Base-by-base conservation (phyloP, 2,329 filamentous ascomycete genomes). In the Raffaelea arxii region DNA sequence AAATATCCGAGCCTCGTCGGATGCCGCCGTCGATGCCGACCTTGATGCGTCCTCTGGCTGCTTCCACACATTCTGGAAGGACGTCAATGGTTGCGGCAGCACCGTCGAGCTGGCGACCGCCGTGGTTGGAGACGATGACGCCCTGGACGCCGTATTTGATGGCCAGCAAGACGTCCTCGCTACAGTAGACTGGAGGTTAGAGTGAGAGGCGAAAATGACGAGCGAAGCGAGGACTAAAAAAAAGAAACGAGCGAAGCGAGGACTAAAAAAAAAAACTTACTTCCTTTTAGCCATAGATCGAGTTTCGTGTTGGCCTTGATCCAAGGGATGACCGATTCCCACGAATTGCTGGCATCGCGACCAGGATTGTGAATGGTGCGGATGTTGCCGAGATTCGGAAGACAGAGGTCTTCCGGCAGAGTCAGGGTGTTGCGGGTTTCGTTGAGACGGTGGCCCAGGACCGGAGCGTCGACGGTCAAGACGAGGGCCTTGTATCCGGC, bases 11-110 rank as follows among this genome's bases (percentile, higher is more conserved):
- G 0, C 75, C 75, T 25, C 72, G 62, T 24, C 70, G 65, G 25
- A 78, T 66, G 0, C 75, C 75, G 6, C 73, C 72, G 46, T 78
- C 75, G 4, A 78, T 60, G 41, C 67, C 71, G 4, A 78, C 67
- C 52, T 75, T 69, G 54, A 77, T 63, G 32, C 64, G 60, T 12
- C 67, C 64, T 37, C 75, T 69, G 2, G 77, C 63, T 27, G 69
- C 62, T 0, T 73, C 73, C 18, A 67, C 69, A 45, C 67, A 67
- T 46, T 66, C 66, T 19, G 36, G 47, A 5, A 58, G 49, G 4
- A 69, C 64, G 46, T 72, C 69, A 6, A 72, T 56, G 2, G 69
- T 69, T 3, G 70, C 65, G 1, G 65, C 62, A 2, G 65, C 66
- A 12, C 65, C 63, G 47, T 72, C 68, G 6, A 72, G 59, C 53